These are phyloP conservation scores for Mycena vulgaris DNA, from an alignment of 768 basidiomycete genomes.

Conservation along the genomic window DNA sequence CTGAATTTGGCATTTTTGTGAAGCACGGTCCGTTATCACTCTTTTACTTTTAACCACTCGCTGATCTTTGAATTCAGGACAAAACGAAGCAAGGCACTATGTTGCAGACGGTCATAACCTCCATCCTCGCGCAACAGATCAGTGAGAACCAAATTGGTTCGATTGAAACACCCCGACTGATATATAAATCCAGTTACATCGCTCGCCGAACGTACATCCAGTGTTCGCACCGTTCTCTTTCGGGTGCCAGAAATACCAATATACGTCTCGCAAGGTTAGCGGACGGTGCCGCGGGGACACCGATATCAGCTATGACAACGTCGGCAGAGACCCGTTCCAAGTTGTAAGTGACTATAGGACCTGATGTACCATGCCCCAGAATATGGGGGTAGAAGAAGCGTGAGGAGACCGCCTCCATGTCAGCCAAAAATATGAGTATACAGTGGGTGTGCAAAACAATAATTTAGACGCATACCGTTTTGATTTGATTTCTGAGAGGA, in stretches of 20 bases:
- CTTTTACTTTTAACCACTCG: not conserved
- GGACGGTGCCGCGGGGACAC: not conserved
- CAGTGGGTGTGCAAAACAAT: too few species aligned
- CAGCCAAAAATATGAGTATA: too few species aligned
- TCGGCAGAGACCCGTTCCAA: constrained; percentile 1
- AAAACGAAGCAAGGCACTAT: constrained; percentile 3
- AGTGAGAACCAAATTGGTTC: not conserved
- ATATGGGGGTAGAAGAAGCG: too few species aligned
- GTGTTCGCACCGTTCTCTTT: not conserved
- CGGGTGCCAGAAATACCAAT: not conserved
- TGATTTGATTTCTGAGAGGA: too few species aligned
- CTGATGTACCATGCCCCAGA: too few species aligned
- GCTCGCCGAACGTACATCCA: constrained; percentile 1
- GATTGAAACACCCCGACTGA: not conserved
- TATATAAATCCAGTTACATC: not conserved
- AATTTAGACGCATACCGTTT: too few species aligned
- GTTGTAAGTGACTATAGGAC: too few species aligned
- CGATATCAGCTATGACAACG: constrained; percentile 11
- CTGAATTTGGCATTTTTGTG: not conserved
- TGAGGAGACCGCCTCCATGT: too few species aligned
- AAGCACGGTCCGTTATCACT: not conserved
- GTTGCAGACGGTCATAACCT: constrained; percentile 6
- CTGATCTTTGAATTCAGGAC: not conserved
- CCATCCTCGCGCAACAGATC: constrained; percentile 10
- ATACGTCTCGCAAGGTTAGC: not conserved